phyloP scores from a whole-genome alignment of 495 filamentous ascomycete genomes.

The Chaetomidium leptoderma region DNA sequence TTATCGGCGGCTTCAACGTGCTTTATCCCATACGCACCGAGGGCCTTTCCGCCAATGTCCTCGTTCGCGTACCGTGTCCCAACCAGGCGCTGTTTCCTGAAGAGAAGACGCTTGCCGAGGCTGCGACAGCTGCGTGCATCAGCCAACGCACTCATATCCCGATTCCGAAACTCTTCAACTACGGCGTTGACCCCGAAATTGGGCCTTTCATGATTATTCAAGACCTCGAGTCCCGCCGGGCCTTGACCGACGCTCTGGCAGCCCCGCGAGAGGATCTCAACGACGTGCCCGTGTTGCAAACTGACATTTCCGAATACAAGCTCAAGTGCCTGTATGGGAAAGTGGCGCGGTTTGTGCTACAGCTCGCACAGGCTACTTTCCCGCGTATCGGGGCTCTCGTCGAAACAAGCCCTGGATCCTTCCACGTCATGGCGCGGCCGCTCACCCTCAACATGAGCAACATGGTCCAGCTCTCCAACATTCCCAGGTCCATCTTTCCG shows the following conservation, averaged over 20 bases:
- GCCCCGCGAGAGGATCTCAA: neutral
- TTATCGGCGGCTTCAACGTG: neutral
- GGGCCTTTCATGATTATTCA: neutral
- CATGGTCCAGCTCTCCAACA: no score
- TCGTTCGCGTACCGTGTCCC: neutral
- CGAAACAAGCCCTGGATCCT: neutral
- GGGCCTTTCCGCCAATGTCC: neutral
- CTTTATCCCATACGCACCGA: neutral
- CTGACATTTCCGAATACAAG: neutral
- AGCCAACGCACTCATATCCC: neutral
- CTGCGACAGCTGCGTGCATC: neutral
- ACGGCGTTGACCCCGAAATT: neutral
- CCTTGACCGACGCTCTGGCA: neutral
- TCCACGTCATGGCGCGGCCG: neutral
- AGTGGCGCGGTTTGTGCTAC: neutral
- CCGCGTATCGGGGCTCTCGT: neutral
- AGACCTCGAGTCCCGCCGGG: neutral
- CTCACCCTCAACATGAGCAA: conserved; percentile 6
- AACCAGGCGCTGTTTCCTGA: neutral
- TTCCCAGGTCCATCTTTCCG: no score
- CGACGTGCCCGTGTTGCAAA: neutral
- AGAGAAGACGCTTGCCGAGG: neutral
- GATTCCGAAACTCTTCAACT: neutral
- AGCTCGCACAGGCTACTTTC: neutral
- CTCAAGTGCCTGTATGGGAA: neutral